Evolutionary conservation across 352 stramenopile genomes (phyloP), one percentile per base, ranked within the genome.

Genomic region (Hyaloperonospora arabidopsidis): DNA sequence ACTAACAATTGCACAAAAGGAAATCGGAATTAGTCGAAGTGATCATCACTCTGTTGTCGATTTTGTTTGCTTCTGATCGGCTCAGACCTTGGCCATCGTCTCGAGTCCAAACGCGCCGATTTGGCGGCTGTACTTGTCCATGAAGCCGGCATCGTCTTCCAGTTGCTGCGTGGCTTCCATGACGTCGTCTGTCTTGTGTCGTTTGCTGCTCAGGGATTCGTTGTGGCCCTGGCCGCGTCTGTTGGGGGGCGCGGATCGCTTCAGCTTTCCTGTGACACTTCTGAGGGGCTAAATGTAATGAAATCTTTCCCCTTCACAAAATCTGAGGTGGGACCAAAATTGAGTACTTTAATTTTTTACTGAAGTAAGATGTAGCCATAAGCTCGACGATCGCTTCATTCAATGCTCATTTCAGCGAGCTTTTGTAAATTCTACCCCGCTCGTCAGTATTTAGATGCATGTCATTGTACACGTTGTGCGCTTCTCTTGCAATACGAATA

Each of bases 101-200:
- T 96, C 87, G 56, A 96, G 67, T 5, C 88, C 88, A 57, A 95
- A 96, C 23, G 88, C 87, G 61, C 86, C 88, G 66, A 96, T 97
- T 68, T 97, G 88, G 38, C 88, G 79, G 44, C 83, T 95, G 79
- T 95, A 96, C 68, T 95, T 95, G 79, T 97, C 86, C 86, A 95
- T 96, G 65, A 96, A 96, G 48, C 71, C 77, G 25, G 87, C 87
- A 83, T 96, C 80, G 47, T 71, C 79, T 60, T 92, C 81, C 47
- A 92, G 62, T 51, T 86, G 75, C 63, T 77, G 65, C 13, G 60
- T 74, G 35, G 59, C 56, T 47, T 82, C 76, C 81, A 87, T 89
- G 40, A 48, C 45, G 39, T 18, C 56, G 38, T 65, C 28, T 34
- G 49, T 28, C 35, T 52, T 66, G 43, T 21, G 41, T 60, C 54